Evolutionary conservation across 768 basidiomycete genomes (phyloP).

Genomic region (Lactarius evosmus): DNA sequence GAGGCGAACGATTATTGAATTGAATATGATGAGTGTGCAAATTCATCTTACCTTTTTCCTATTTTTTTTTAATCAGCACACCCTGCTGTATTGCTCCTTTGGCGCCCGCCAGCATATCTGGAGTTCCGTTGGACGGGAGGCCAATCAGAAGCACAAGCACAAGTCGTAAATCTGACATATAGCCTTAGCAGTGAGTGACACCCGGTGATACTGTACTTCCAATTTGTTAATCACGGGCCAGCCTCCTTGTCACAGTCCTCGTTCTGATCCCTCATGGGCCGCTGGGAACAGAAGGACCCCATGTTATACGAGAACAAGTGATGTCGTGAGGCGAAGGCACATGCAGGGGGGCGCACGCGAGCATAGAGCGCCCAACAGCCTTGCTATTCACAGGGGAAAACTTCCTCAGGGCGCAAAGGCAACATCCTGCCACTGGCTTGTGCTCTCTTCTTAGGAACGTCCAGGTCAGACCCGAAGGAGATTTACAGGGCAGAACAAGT

Average conservation of each 20-base stretch:
- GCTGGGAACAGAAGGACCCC: background rate
- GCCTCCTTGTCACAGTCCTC: background rate
- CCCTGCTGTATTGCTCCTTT: background rate
- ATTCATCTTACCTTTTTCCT: background rate
- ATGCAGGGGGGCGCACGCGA: background rate
- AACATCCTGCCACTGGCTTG: background rate
- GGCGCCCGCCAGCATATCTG: background rate
- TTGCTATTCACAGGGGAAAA: background rate
- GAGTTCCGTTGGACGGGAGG: too few relatives aligned
- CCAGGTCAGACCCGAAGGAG: background rate
- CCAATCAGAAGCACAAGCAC: slow-evolving; percentile 1
- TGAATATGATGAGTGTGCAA: background rate
- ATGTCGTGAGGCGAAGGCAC: background rate
- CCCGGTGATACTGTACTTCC: background rate
- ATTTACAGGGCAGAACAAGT: background rate
- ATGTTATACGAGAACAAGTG: background rate
- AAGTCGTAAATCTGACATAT: background rate
- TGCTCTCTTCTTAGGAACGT: background rate
- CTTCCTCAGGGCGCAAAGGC: background rate
- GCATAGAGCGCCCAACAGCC: background rate
- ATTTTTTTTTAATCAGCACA: background rate
- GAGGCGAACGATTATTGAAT: background rate
- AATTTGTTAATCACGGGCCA: background rate
- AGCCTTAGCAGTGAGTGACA: background rate
- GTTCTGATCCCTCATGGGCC: background rate